phyloP scores from a whole-genome alignment of 306 rosid species.

The Prunus padus region DNA sequence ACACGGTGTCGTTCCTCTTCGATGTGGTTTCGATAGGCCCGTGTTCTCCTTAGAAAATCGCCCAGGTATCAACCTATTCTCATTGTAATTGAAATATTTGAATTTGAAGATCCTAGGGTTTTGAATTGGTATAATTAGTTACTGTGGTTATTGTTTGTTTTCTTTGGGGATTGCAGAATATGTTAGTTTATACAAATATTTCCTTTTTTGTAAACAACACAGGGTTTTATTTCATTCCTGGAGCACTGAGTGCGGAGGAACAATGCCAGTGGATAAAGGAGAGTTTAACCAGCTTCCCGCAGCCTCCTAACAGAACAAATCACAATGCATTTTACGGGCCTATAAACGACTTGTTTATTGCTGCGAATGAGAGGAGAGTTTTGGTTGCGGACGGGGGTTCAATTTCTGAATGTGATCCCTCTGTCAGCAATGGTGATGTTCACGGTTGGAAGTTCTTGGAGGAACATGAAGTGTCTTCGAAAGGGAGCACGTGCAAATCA shows the following conservation, averaged over 20 bases:
- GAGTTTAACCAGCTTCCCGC: conserved; percentile 72
- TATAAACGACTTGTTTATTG: conserved; percentile 48
- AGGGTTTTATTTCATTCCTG: conserved; percentile 89
- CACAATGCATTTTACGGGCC: conserved; percentile 87
- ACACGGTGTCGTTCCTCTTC: conserved; percentile 37
- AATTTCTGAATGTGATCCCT: conserved; percentile 28
- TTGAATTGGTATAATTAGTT: no score
- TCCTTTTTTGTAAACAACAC: neutral
- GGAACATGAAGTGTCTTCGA: conserved; percentile 37
- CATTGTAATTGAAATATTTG: no score
- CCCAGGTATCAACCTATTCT: conserved; percentile 48
- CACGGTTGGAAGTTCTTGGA: conserved; percentile 49
- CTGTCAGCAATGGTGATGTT: conserved; percentile 21
- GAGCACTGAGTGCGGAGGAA: conserved; percentile 57
- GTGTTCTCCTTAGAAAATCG: conserved; percentile 66
- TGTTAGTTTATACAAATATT: neutral
- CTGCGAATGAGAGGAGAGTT: conserved; percentile 61
- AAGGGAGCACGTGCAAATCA: conserved; percentile 46
- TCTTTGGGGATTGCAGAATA: no score
- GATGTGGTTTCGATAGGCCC: conserved; percentile 37
- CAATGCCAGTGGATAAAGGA: conserved; percentile 76
- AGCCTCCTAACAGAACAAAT: conserved; percentile 93
- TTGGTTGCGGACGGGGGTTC: conserved; percentile 41
- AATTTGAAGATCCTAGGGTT: no score
- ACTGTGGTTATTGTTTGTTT: no score